These are phyloP conservation scores for Solanum chmielewskii DNA, from an alignment of 257 asterid species.

Conservation along the genomic window DNA sequence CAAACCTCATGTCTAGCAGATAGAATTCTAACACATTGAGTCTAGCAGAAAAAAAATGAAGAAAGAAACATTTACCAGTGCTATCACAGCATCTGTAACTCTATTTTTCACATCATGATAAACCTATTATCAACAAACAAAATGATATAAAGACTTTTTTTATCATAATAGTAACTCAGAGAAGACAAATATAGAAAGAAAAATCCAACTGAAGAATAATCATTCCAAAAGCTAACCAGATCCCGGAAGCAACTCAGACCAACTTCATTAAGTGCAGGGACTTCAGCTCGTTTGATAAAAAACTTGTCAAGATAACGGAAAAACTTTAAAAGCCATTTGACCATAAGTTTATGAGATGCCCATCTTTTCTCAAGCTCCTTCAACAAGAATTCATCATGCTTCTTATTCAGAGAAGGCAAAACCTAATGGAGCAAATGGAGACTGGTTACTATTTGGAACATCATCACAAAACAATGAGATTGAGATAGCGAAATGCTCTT, in stretches of 20 bases:
- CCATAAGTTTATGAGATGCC: constrained; percentile 38
- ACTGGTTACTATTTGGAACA: background rate
- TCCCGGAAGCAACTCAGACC: constrained; percentile 30
- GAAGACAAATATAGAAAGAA: background rate
- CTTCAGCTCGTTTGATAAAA: constrained; percentile 21
- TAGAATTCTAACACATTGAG: background rate
- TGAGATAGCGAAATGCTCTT: background rate
- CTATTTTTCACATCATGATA: constrained; percentile 16
- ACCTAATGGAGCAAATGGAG: constrained; percentile 16
- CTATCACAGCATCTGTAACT: constrained; percentile 9
- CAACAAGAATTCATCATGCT: constrained; percentile 37
- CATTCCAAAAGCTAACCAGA: constrained; percentile 13
- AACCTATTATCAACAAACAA: constrained; percentile 15
- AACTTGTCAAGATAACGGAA: constrained; percentile 44
- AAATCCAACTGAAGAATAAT: background rate
- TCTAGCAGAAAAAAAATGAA: background rate
- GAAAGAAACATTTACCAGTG: background rate
- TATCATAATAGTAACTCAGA: background rate
- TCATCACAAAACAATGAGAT: background rate
- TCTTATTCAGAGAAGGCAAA: constrained; percentile 31
- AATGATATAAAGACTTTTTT: background rate
- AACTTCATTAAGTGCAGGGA: constrained; percentile 27
- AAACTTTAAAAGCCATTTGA: constrained; percentile 45
- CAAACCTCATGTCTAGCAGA: background rate
- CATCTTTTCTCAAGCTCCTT: constrained; percentile 43